Percentiles rank a stretch among this genome's conserved stretches.
Conservation (phyloP, 345 rosid genomes). For the Eucalyptus polyanthemos region DNA sequence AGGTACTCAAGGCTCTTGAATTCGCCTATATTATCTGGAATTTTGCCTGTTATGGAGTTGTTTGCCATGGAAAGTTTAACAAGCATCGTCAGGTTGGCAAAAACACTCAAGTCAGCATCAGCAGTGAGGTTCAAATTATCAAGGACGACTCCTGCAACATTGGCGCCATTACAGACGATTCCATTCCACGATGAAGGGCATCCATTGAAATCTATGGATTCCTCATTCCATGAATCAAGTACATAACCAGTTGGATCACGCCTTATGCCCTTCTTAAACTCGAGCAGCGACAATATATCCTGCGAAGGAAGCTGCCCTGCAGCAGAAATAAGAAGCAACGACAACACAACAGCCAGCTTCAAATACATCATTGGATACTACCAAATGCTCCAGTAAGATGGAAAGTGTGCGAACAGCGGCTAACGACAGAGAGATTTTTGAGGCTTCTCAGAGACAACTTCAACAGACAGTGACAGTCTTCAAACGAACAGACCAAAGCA, state of each 20-base stretch:
- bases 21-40: slow-evolving; percentile 54
- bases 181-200: slow-evolving; percentile 99
- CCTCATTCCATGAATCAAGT: slow-evolving; percentile 89
- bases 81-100: slow-evolving; percentile 79
- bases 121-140: slow-evolving; percentile 72
- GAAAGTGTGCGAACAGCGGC: background rate
- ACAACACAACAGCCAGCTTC: slow-evolving; percentile 29
- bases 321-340: slow-evolving; percentile 28
- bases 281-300: slow-evolving; percentile 87
- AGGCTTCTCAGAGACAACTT: background rate
- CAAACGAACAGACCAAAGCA: background rate
- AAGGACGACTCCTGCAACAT: slow-evolving; percentile 84
- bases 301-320: slow-evolving; percentile 95
- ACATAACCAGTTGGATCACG: slow-evolving; percentile 98
- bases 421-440: background rate
- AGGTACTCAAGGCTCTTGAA: slow-evolving; percentile 68
- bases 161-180: slow-evolving; percentile 77
- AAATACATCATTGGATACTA: slow-evolving; percentile 28
- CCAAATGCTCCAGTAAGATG: background rate
- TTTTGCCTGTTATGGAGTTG: slow-evolving; percentile 65
- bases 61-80: slow-evolving; percentile 83
- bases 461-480: background rate
- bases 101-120: slow-evolving; percentile 68
- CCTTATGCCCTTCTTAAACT: slow-evolving; percentile 89
- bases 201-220: slow-evolving; percentile 88